phyloP scores from a whole-genome alignment of 2,329 filamentous ascomycete species.

The Xylariaceae sp. region DNA sequence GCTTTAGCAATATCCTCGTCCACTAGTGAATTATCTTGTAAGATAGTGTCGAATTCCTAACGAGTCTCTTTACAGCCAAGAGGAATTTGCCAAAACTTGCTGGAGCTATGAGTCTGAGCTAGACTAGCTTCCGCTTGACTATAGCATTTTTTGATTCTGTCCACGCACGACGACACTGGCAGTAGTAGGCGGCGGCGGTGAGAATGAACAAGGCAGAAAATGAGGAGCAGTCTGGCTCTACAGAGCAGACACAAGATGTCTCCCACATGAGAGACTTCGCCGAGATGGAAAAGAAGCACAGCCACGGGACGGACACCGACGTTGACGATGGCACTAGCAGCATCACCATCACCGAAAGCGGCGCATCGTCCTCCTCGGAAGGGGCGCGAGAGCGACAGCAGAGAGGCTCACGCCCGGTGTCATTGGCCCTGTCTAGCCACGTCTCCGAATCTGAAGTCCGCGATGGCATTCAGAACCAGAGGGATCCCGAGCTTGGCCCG shows the following conservation, averaged over 20 bases:
- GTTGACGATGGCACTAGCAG: constrained; percentile 16
- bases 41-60: constrained; percentile 16
- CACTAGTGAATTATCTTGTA: not conserved
- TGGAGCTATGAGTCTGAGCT: not conserved
- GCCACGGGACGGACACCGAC: constrained; percentile 21
- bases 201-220: constrained; percentile 10
- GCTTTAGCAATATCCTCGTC: not conserved
- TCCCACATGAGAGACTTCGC: not conserved
- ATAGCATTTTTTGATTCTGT: not conserved
- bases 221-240: constrained; percentile 8
- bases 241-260: constrained; percentile 12
- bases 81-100: not conserved
- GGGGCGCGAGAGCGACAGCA: not conserved
- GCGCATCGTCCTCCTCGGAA: constrained; percentile 11
- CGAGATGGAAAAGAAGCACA: constrained; percentile 18
- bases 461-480: constrained; percentile 48
- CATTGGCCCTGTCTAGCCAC: constrained; percentile 40
- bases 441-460: constrained; percentile 47
- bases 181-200: not conserved
- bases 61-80: not conserved
- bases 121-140: not conserved
- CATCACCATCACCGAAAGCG: not conserved
- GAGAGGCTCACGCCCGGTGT: constrained; percentile 7
- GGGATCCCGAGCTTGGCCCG: constrained; percentile 46
- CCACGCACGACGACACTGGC: not conserved